Base-by-base conservation (phyloP, 2,329 filamentous ascomycete genomes). In the Aspergillus pseudoterreus region DNA sequence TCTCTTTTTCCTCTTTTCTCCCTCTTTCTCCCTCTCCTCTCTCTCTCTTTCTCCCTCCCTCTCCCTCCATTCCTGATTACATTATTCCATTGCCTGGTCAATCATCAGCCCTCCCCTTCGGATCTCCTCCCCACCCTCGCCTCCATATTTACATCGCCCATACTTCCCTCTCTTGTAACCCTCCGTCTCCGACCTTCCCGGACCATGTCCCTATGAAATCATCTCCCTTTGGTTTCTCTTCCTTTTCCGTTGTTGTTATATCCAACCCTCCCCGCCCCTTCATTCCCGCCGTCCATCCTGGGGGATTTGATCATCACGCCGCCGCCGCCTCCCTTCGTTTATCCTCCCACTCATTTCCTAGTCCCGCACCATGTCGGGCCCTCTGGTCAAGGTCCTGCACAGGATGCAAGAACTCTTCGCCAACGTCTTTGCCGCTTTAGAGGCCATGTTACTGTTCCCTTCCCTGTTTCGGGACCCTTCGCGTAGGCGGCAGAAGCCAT, bases 391-490 rank as follows among this genome's bases (percentile, higher is more conserved):
- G 55, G 67, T 71, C 53, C 62, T 71, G 60, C 70, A 69, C 51
- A 65, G 68, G 50, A 61, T 74, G 65, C 71, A 71, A 58, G 63
- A 71, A 50, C 62, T 74, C 41, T 74, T 74, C 54, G 66, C 67
- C 36, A 70, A 70, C 51, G 60, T 74, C 39, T 62, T 74, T 32
- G 59, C 66, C 27, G 66, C 68, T 10, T 57, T 76, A 50, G 71
- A 75, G 54, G 67, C 65, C 15, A 68, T 74, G 61, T 58, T 75
- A 21, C 54, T 73, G 46, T 71, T 74, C 47, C 71, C 71, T 19
- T 70, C 70, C 17, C 55, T 72, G 43, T 67, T 72, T 62, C 63
- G 68, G 49, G 62, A 66, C 47, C 45, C 64, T 50, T 59, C 65
- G 42, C 63, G 59, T 57, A 55, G 63, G 51, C 63, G 64, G 53